Conservation (phyloP, 148 eudicot species). For the Vaccinium corymbosum region DNA sequence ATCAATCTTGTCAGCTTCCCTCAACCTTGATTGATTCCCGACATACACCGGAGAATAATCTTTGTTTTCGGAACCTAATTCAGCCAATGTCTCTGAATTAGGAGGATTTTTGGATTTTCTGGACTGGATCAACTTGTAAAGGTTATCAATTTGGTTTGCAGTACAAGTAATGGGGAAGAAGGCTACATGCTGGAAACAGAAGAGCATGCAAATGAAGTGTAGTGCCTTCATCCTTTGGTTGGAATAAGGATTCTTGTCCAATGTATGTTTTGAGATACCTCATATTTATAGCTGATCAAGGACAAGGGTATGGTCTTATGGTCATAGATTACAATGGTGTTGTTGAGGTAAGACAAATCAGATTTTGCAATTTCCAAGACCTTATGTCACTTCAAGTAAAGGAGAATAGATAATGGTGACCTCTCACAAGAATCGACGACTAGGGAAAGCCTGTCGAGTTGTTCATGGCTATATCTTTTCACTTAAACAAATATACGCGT, state of each 20-base stretch:
- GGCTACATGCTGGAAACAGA: neutral
- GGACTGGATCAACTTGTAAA: neutral
- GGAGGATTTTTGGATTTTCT: slow-evolving; percentile 5
- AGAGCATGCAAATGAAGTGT: neutral
- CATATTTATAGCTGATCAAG: neutral
- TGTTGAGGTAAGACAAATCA: neutral
- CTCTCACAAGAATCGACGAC: no score
- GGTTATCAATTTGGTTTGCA: slow-evolving; percentile 14
- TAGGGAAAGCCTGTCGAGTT: no score
- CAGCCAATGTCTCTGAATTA: neutral
- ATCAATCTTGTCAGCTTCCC: slow-evolving; percentile 14
- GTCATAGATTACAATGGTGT: neutral
- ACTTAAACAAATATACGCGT: no score
- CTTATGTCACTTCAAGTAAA: no score
- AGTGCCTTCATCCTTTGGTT: neutral
- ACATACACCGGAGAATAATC: slow-evolving; percentile 1
- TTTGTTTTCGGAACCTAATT: neutral
- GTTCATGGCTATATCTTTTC: no score
- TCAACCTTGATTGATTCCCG: slow-evolving; percentile 15
- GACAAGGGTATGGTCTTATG: neutral
- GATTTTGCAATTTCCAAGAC: neutral
- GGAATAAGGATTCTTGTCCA: neutral
- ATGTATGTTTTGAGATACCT: neutral
- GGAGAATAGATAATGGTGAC: no score
- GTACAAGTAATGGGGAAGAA: neutral